Evolutionary conservation across 371 early-diverging fungal species (phyloP).

Genomic region (Apophysomyces sp.): DNA sequence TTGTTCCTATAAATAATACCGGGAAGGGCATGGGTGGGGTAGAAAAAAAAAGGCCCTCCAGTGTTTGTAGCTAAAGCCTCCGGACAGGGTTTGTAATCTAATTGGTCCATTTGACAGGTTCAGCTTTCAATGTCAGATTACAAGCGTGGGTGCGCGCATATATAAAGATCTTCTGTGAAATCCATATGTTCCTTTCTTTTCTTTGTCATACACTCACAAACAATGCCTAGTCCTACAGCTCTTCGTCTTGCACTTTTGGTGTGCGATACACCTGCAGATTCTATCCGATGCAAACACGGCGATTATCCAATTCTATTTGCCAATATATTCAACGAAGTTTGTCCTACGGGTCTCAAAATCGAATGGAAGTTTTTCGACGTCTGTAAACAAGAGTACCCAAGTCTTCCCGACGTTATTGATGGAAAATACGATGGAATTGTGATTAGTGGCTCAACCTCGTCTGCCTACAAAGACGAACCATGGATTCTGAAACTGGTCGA

Average conservation of each 20-base stretch:
- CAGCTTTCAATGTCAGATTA: neutral
- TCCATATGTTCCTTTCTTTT: neutral
- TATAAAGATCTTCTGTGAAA: neutral
- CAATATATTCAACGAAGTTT: slow-evolving; percentile 33
- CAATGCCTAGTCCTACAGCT: neutral
- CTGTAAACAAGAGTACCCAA: slow-evolving; percentile 43
- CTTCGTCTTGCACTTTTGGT: slow-evolving; percentile 40
- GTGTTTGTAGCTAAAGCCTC: too few species aligned
- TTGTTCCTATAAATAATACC: too few species aligned
- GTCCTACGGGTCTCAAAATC: slow-evolving; percentile 16
- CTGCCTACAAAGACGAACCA: slow-evolving; percentile 46
- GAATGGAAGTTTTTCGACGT: slow-evolving; percentile 40
- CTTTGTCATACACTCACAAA: neutral
- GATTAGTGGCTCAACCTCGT: slow-evolving; percentile 31
- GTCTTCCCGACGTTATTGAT: slow-evolving; percentile 24
- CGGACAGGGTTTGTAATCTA: neutral
- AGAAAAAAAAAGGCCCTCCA: too few species aligned
- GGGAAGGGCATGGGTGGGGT: too few species aligned
- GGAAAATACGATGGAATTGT: slow-evolving; percentile 29
- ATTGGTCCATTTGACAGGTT: neutral
- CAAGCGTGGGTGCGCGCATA: neutral
- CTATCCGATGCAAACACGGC: slow-evolving; percentile 50
- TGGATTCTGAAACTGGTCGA: slow-evolving; percentile 64
- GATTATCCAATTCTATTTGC: slow-evolving; percentile 49
- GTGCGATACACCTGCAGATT: slow-evolving; percentile 53